A percentile compares a stretch with the other conserved stretches of the same genome.
phyloP scores from a whole-genome alignment of 257 asterid species.

The Leptodermis oblonga region DNA sequence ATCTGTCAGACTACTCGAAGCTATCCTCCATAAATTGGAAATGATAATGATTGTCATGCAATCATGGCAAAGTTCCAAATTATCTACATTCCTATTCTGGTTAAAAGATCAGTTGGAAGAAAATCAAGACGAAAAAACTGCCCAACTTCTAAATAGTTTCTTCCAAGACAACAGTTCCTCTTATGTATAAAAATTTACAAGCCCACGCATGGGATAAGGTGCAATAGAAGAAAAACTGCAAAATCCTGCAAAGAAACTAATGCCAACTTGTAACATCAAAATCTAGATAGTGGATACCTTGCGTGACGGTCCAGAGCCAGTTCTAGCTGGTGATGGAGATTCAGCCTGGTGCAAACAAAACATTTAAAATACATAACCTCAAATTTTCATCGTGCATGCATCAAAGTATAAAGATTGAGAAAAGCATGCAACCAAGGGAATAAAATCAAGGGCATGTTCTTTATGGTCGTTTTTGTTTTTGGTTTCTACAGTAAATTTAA shows the following conservation, averaged over 20 bases:
- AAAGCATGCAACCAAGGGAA: neutral
- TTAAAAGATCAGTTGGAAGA: neutral
- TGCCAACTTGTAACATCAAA: neutral
- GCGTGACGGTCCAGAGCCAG: conserved; percentile 82
- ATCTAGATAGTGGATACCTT: conserved; percentile 46
- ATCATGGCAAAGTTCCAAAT: neutral
- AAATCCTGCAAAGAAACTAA: too few species aligned
- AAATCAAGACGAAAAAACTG: neutral
- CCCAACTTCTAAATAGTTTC: neutral
- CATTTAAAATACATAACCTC: conserved; percentile 25
- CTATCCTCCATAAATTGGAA: neutral
- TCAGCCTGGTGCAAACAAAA: conserved; percentile 42
- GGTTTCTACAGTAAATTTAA: too few species aligned
- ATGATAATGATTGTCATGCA: neutral
- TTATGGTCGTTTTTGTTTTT: too few species aligned
- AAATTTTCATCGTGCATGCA: conserved; percentile 5
- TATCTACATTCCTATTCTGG: neutral
- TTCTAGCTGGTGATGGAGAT: conserved; percentile 62
- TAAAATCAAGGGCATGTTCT: too few species aligned
- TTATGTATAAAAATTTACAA: neutral
- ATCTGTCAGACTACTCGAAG: neutral
- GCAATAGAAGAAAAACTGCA: neutral
- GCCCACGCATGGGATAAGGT: neutral
- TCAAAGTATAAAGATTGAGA: neutral
- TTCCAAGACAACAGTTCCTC: neutral